A percentile compares a stretch with the other conserved stretches of the same genome.
Evolutionary conservation across 75 land plant genomes (phyloP).

Genomic region (Cryptomeria japonica): DNA sequence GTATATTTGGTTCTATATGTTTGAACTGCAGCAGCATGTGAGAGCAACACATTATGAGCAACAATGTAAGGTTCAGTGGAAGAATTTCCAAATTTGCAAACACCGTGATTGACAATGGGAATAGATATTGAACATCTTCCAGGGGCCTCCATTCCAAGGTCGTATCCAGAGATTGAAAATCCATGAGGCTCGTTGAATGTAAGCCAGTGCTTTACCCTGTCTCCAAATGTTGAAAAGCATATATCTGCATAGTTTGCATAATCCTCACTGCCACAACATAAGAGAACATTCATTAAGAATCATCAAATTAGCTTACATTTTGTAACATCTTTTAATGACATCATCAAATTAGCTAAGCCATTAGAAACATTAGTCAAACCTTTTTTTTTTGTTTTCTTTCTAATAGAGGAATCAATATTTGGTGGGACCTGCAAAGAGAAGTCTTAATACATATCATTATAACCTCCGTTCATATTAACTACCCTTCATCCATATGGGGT

Average conservation of each 20-base stretch:
- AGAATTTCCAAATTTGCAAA: slow-evolving; percentile 21
- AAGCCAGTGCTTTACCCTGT: slow-evolving; percentile 41
- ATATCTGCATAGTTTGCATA: slow-evolving; percentile 30
- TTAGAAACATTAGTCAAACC: too few relatives aligned
- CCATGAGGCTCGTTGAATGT: slow-evolving; percentile 37
- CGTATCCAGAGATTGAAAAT: background rate
- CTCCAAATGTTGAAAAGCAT: slow-evolving; percentile 40
- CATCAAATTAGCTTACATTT: too few relatives aligned
- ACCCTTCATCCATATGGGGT: too few relatives aligned
- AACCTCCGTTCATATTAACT: too few relatives aligned
- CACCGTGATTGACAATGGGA: slow-evolving; percentile 9
- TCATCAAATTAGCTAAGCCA: too few relatives aligned
- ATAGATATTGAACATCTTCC: slow-evolving; percentile 15
- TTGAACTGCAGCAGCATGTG: slow-evolving; percentile 35
- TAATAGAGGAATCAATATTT: too few relatives aligned
- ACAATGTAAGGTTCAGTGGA: slow-evolving; percentile 28
- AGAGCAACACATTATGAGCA: slow-evolving; percentile 34
- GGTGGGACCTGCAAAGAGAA: too few relatives aligned
- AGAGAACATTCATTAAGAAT: background rate
- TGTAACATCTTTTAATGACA: too few relatives aligned
- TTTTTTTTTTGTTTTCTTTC: too few relatives aligned
- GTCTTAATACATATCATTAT: too few relatives aligned
- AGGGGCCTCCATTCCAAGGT: slow-evolving; percentile 25
- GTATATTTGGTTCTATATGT: slow-evolving; percentile 25
- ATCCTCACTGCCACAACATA: slow-evolving; percentile 17